A percentile compares a stretch with the other conserved stretches of the same genome.
Evolutionary conservation across 352 stramenopile species (phyloP).

Genomic region (Phytophthora crassamura): DNA sequence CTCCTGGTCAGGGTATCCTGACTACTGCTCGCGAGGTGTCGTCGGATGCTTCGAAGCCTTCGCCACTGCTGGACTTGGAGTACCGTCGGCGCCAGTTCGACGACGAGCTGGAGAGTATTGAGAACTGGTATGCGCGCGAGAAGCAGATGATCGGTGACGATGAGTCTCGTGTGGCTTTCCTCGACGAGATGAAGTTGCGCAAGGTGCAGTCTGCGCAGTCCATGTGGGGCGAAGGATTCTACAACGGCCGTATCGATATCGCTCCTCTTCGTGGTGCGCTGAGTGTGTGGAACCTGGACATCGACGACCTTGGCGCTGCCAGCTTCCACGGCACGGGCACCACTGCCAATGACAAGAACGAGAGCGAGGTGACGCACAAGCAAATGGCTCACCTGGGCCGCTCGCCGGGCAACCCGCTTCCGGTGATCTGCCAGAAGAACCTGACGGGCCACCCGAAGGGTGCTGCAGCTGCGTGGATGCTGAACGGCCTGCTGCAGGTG

Average conservation of each 20-base stretch:
- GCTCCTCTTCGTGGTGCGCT: constrained; percentile 75
- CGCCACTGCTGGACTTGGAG: constrained; percentile 70
- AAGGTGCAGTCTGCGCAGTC: constrained; percentile 66
- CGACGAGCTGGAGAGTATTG: constrained; percentile 71
- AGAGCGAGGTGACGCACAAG: constrained; percentile 89
- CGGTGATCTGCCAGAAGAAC: constrained; percentile 86
- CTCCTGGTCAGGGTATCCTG: constrained; percentile 86
- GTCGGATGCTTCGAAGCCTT: constrained; percentile 61
- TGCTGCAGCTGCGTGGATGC: constrained; percentile 81
- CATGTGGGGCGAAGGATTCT: too few species aligned
- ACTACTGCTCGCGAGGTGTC: constrained; percentile 79
- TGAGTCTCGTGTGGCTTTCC: constrained; percentile 45
- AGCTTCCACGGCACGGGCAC: constrained; percentile 67
- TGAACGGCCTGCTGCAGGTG: constrained; percentile 85
- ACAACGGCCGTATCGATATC: constrained; percentile 71
- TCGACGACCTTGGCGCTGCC: constrained; percentile 66
- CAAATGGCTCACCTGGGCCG: constrained; percentile 83
- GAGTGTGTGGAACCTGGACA: constrained; percentile 72
- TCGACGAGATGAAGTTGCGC: constrained; percentile 58
- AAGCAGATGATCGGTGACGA: constrained; percentile 47
- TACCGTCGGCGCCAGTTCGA: constrained; percentile 83
- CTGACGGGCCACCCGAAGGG: constrained; percentile 87
- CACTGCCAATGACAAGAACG: constrained; percentile 88
- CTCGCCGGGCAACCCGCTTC: constrained; percentile 74
- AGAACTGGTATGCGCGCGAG: constrained; percentile 75